Evolutionary conservation across 208 protist genomes (phyloP), one percentile per base, ranked within the genome.

Genomic region (Leishmania mexicana): DNA sequence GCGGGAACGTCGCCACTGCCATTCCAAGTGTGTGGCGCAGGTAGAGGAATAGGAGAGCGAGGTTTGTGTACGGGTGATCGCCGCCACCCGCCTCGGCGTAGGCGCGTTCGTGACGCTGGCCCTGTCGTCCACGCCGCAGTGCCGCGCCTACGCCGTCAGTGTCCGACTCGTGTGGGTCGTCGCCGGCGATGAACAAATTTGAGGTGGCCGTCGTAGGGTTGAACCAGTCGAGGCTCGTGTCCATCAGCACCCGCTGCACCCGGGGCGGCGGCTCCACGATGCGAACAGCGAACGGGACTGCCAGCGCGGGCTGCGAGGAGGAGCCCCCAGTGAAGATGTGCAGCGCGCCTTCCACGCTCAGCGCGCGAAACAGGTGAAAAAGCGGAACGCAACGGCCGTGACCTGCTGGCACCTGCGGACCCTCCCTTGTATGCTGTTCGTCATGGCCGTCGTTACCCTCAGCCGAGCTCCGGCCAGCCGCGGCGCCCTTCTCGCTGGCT

Each of bases 31-130:
- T 80, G 49, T 78, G 81, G 31, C 80, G 81, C 45, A 97, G 78
- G 83, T 88, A 85, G 2, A 92, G 80, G 76, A 92, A 98, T 5
- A 99, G 72, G 7, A 93, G 85, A 11, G 87, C 87, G 76, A 98
- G 97, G 81, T 99, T 99, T 42, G 98, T 99, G 91, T 99, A 93
- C 0, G 93, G 84, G 85, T 99, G 98, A 85, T 99, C 99, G 75
- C 98, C 98, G 51, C 95, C 93, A 87, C 2, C 45, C n/a, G 92
- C 95, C 81, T 99, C 99, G 35, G 99, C 89, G 78, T 89, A 88
- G 42, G 76, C 71, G 57, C 68, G 58, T 5, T 47, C 28, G 49
- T 45, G 51, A 19, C 40, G 17, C 53, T 76, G 75, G 7, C 57
- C 21, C 10, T 21, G 38, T 35, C 11, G 38, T 15, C 45, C 72